Conservation (phyloP, 179 eudicot species). For the Silene coronaria region DNA sequence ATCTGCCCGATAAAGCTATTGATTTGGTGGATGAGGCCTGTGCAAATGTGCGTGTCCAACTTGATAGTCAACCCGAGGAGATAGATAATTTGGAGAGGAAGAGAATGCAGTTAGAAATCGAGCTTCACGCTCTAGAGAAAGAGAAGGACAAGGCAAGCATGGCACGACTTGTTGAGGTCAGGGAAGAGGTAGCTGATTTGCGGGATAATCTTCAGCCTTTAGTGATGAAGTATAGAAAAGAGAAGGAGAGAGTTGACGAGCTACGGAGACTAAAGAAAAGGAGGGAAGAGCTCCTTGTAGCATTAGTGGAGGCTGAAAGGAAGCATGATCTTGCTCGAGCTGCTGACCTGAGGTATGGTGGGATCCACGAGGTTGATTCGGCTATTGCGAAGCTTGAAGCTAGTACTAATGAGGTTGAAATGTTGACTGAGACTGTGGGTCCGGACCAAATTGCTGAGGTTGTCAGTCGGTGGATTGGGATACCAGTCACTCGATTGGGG, state of each 20-base stretch:
- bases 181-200: conserved; percentile 63
- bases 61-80: conserved; percentile 92
- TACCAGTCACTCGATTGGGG: conserved; percentile 70
- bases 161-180: conserved; percentile 75
- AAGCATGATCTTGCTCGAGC: conserved; percentile 66
- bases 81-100: conserved; percentile 82
- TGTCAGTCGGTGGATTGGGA: conserved; percentile 82
- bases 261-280: conserved; percentile 61
- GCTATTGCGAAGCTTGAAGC: conserved; percentile 56
- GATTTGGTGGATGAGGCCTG: conserved; percentile 90
- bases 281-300: conserved; percentile 54
- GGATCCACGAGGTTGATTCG: conserved; percentile 59
- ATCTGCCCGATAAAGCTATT: conserved; percentile 83
- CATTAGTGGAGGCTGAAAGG: conserved; percentile 73
- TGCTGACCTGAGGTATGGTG: conserved; percentile 73
- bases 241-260: conserved; percentile 75
- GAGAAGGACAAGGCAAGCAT: conserved; percentile 87
- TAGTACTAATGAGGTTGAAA: conserved; percentile 30
- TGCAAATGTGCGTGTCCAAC: conserved; percentile 87
- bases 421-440: conserved; percentile 71
- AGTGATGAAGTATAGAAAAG: conserved; percentile 65
- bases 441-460: conserved; percentile 84
- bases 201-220: conserved; percentile 77
- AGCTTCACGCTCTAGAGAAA: conserved; percentile 84
- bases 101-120: conserved; percentile 72